Base-by-base conservation (phyloP, 768 basidiomycete species). In the Boletus rufocinnamomeus region DNA sequence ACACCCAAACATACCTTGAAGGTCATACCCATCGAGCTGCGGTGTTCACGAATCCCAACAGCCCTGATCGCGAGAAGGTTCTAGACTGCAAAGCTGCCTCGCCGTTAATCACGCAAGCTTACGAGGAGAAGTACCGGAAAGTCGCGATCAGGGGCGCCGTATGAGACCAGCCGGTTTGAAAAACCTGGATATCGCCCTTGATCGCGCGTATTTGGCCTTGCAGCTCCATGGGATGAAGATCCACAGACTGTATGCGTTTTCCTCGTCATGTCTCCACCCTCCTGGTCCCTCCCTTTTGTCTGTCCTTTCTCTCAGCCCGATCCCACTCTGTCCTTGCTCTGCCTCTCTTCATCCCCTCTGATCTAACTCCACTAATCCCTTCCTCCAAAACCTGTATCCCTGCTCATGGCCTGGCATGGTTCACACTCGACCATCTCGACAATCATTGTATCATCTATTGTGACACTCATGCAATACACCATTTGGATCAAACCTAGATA, bases 131-230 rank as follows among this genome's bases (percentile, higher is more conserved):
- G 75, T 93, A 93, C 72, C 82, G 88, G 63, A 92, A 88, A 72
- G 86, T 97, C 58, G 85, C 84, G 67, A 93, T 98, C 75, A 95
- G 86, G 79, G 96, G 96, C 65, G 93, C 95, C 70, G 89, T 96
- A 75, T 95, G 79, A 71, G 46, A 53, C 44, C 44, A 27, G 57
- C 34, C 23, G 9, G 43, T 50, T 38, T 21, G 56, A 56, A 57
- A 48, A 43, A 46, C 45, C 48, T 38, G 56, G 61, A 59, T 52
- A 25, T 46, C 23, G 30, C 52, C 37, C 54, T 40, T 55, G 54
- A 40, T 38, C 30, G 35, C 30, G 35, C 32, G 27, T 43, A 21
- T 32, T 54, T 43, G 57, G 57, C 43, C 41, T 43, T 35, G 54
- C 60, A 51, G 56, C 56, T 58, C 56, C 25, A 32, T 50, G 66